phyloP scores from a whole-genome alignment of 495 filamentous ascomycete genomes.

The Penicillium paradoxum region DNA sequence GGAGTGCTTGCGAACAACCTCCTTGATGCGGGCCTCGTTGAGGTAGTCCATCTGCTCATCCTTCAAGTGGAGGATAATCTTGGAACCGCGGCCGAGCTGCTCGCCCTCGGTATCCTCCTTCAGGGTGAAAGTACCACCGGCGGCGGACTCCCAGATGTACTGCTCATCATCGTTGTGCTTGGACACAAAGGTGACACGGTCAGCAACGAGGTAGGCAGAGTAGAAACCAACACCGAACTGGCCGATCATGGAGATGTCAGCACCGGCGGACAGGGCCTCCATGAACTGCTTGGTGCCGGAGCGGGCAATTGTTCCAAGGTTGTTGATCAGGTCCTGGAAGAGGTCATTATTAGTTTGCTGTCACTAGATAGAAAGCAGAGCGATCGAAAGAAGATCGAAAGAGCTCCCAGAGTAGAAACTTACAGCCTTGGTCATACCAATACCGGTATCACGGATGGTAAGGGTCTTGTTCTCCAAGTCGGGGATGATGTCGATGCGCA shows the following conservation, averaged over 20 bases:
- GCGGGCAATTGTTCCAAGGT: slow-evolving; percentile 97
- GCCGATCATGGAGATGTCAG: slow-evolving; percentile 99
- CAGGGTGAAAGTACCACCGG: slow-evolving; percentile 96
- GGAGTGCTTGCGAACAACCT: slow-evolving; percentile 99
- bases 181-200: slow-evolving; percentile 89
- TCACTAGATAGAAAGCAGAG: background rate
- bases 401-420: slow-evolving; percentile 37
- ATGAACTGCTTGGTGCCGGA: slow-evolving; percentile 99
- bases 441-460: slow-evolving; percentile 94
- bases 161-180: slow-evolving; percentile 99
- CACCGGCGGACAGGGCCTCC: slow-evolving; percentile 97
- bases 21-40: slow-evolving; percentile 98
- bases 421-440: slow-evolving; percentile 99
- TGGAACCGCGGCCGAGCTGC: slow-evolving; percentile 87
- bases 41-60: slow-evolving; percentile 98
- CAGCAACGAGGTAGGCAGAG: slow-evolving; percentile 98
- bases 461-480: slow-evolving; percentile 95
- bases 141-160: slow-evolving; percentile 98
- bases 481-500: slow-evolving; percentile 96
- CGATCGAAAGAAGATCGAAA: background rate
- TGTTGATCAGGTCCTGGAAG: slow-evolving; percentile 93
- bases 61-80: slow-evolving; percentile 98
- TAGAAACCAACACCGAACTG: slow-evolving; percentile 99
- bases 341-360: slow-evolving; percentile 1
- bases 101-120: slow-evolving; percentile 85